A percentile compares a stretch with the other conserved stretches of the same genome.
These are phyloP conservation scores for Arthrobotrys musiformis DNA, from an alignment of 2,329 filamentous ascomycete species.

Conservation along the genomic window DNA sequence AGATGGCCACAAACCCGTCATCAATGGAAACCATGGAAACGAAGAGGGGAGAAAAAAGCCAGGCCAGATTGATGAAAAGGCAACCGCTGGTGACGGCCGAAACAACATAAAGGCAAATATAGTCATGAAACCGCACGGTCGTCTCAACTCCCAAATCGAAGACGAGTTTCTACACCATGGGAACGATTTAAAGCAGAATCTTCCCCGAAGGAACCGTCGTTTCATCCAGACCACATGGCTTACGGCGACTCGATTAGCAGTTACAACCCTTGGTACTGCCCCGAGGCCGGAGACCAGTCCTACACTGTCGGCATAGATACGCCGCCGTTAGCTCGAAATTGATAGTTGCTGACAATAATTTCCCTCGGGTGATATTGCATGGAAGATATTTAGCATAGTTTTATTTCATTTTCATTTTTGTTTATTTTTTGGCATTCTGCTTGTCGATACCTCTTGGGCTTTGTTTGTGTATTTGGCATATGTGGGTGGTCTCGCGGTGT, in stretches of 20 bases:
- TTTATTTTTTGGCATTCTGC: no score
- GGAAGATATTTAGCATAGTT: no score
- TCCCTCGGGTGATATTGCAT: no score
- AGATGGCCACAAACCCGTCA: background rate
- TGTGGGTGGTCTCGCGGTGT: no score
- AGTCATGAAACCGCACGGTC: background rate
- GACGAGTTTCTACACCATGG: constrained; percentile 5
- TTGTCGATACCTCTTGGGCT: no score
- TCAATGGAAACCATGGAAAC: constrained; percentile 1
- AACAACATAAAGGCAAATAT: background rate
- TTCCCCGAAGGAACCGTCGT: background rate
- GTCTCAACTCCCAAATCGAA: background rate
- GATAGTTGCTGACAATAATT: no score
- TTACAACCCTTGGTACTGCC: background rate
- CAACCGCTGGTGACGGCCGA: background rate
- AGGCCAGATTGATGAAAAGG: background rate
- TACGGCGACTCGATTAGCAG: background rate
- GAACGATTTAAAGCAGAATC: constrained; percentile 7
- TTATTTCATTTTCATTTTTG: no score
- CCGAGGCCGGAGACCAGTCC: background rate
- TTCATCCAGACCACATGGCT: background rate
- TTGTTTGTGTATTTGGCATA: no score
- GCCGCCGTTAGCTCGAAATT: no score
- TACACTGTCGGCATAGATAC: background rate
- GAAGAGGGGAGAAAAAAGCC: background rate